phyloP scores from a whole-genome alignment of 352 stramenopile species.

The Phytophthora sp. region DNA sequence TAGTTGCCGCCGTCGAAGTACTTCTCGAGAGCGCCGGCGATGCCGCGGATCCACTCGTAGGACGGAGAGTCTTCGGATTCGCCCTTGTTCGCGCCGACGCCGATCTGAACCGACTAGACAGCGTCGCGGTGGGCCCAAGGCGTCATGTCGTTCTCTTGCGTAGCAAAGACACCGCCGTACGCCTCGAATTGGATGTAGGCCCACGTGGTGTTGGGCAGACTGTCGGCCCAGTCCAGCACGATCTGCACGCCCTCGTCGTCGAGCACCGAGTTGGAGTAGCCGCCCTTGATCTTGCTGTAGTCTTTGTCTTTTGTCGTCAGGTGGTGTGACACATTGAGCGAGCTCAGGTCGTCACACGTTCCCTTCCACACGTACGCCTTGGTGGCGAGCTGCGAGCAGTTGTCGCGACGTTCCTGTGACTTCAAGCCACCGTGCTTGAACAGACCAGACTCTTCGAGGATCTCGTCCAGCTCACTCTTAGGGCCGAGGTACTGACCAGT shows the following conservation, averaged over 20 bases:
- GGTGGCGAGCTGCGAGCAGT: slow-evolving; percentile 53
- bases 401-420: slow-evolving; percentile 40
- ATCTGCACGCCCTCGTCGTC: slow-evolving; percentile 42
- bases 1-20: slow-evolving; percentile 61
- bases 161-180: slow-evolving; percentile 52
- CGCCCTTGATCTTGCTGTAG: slow-evolving; percentile 57
- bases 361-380: slow-evolving; percentile 56
- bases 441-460: slow-evolving; percentile 47
- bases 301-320: slow-evolving; percentile 43
- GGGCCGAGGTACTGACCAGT: slow-evolving; percentile 50
- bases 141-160: slow-evolving; percentile 49
- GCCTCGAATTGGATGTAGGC: slow-evolving; percentile 60
- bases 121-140: slow-evolving; percentile 52
- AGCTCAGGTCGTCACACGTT: slow-evolving; percentile 46
- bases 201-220: slow-evolving; percentile 46
- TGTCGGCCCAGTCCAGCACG: slow-evolving; percentile 45
- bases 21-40: slow-evolving; percentile 35
- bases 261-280: slow-evolving; percentile 51
- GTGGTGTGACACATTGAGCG: slow-evolving; percentile 41
- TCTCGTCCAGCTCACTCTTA: slow-evolving; percentile 35
- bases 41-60: slow-evolving; percentile 51
- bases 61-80: slow-evolving; percentile 40
- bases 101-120: slow-evolving; percentile 56
- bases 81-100: slow-evolving; percentile 44
- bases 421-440: slow-evolving; percentile 38